Conservation (phyloP, 768 basidiomycete genomes). For the Mycena rebaudengoi region DNA sequence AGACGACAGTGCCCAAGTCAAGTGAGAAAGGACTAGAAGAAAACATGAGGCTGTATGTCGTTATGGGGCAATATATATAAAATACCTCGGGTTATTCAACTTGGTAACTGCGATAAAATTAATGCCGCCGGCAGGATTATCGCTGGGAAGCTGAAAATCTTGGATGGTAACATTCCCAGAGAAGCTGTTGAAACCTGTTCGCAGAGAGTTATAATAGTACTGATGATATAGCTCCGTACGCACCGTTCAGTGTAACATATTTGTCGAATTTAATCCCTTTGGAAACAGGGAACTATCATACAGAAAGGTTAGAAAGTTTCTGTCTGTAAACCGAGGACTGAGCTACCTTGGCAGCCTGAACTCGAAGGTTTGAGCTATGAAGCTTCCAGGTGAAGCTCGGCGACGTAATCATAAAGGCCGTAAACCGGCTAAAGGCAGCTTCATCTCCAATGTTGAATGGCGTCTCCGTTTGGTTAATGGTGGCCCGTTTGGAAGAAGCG, state of each 20-base stretch:
- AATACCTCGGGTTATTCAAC: constrained; percentile 65
- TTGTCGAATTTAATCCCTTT: constrained; percentile 75
- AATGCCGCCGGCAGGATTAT: constrained; percentile 73
- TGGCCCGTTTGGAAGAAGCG: constrained; percentile 63
- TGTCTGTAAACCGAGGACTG: too few relatives aligned
- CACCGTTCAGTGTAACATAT: constrained; percentile 63
- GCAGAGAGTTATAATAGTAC: background rate
- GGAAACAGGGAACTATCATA: constrained; percentile 71
- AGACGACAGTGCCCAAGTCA: constrained; percentile 71
- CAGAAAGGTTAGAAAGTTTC: too few relatives aligned
- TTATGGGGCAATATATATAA: background rate
- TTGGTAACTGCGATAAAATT: constrained; percentile 66
- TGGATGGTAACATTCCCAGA: constrained; percentile 59
- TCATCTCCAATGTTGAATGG: constrained; percentile 64
- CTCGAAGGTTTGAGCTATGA: constrained; percentile 60
- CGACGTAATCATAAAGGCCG: constrained; percentile 69
- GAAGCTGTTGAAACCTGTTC: constrained; percentile 68
- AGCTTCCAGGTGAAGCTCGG: constrained; percentile 76
- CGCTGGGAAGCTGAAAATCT: constrained; percentile 72
- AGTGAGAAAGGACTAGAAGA: constrained; percentile 69
- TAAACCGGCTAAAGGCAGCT: constrained; percentile 68
- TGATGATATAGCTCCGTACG: constrained; percentile 4
- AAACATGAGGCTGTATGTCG: constrained; percentile 1
- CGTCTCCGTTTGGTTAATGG: constrained; percentile 64
- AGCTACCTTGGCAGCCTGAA: constrained; percentile 73